Evolutionary conservation across 2,329 filamentous ascomycete species (phyloP).

Genomic region (Diatrype stigma): DNA sequence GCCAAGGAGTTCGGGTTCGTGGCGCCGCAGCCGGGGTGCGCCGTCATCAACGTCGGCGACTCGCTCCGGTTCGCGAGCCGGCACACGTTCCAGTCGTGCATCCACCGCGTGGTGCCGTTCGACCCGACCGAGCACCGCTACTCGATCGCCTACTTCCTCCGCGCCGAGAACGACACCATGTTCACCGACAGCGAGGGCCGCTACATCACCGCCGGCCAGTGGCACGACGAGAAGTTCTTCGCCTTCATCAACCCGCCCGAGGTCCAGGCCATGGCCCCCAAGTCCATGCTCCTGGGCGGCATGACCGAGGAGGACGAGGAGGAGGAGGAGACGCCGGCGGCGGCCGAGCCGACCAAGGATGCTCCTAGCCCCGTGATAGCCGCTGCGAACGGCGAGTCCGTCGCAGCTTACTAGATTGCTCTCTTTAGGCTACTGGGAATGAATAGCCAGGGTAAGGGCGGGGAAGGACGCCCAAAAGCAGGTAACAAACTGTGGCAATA

Average conservation of each 20-base stretch:
- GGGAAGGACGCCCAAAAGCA: not conserved
- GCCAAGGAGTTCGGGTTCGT: slow-evolving; percentile 49
- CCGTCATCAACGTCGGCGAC: slow-evolving; percentile 57
- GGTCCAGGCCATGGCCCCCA: slow-evolving; percentile 43
- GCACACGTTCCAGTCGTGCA: slow-evolving; percentile 51
- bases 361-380: slow-evolving; percentile 10
- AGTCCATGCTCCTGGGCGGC: slow-evolving; percentile 45
- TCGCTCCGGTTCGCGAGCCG: slow-evolving; percentile 52
- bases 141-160: slow-evolving; percentile 56
- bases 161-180: slow-evolving; percentile 52
- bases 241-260: slow-evolving; percentile 41
- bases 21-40: slow-evolving; percentile 44
- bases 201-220: slow-evolving; percentile 48
- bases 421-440: not conserved
- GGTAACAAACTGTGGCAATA: not conserved
- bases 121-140: slow-evolving; percentile 51
- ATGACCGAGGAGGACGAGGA: slow-evolving; percentile 40
- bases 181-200: slow-evolving; percentile 52
- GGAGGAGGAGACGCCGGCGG: slow-evolving; percentile 15
- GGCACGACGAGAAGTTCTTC: slow-evolving; percentile 53
- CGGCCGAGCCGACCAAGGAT: slow-evolving; percentile 7
- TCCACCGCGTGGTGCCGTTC: slow-evolving; percentile 54
- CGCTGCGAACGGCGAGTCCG: not conserved
- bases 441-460: too few relatives aligned
- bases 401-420: not conserved